Evolutionary conservation across 805 yeast species (phyloP).

Genomic region (Yamadazyma tumulicola): DNA sequence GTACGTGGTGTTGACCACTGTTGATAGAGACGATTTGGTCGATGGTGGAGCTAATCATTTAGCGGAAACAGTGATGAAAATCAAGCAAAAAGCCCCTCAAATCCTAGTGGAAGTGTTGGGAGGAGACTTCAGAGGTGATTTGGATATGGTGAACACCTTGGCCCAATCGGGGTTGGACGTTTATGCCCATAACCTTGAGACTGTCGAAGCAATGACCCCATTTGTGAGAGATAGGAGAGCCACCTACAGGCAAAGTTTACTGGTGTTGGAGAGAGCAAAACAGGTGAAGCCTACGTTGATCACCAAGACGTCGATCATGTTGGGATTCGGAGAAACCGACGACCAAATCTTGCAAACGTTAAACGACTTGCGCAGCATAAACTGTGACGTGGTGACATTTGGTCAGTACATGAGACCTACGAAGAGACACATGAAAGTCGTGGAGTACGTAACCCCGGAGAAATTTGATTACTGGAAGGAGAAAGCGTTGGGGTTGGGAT

Average conservation of each 20-base stretch:
- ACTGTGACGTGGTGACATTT: conserved; percentile 93
- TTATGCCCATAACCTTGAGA: conserved; percentile 94
- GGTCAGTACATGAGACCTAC: conserved; percentile 99
- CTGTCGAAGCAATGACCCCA: conserved; percentile 93
- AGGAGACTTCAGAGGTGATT: conserved; percentile 94
- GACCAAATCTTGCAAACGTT: conserved; percentile 79
- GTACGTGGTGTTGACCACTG: conserved; percentile 94
- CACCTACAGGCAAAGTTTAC: conserved; percentile 81
- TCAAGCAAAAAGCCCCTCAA: conserved; percentile 85
- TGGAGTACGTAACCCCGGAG: conserved; percentile 90
- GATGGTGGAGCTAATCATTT: conserved; percentile 95
- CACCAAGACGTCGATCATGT: conserved; percentile 93
- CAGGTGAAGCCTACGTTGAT: conserved; percentile 66
- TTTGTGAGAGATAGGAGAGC: conserved; percentile 96
- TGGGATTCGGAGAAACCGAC: conserved; percentile 95
- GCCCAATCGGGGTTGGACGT: conserved; percentile 91
- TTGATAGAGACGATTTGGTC: conserved; percentile 88
- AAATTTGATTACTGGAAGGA: conserved; percentile 93
- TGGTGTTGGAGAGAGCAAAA: conserved; percentile 80
- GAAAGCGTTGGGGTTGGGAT: conserved; percentile 82
- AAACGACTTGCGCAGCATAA: conserved; percentile 66
- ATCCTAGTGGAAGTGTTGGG: conserved; percentile 89
- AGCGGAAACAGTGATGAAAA: conserved; percentile 78
- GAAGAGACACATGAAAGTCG: conserved; percentile 97
- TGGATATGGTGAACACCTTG: conserved; percentile 71